A percentile compares a stretch with the other conserved stretches of the same genome.
phyloP scores from a whole-genome alignment of 441 rosid species.

The Theobroma grandiflorum region DNA sequence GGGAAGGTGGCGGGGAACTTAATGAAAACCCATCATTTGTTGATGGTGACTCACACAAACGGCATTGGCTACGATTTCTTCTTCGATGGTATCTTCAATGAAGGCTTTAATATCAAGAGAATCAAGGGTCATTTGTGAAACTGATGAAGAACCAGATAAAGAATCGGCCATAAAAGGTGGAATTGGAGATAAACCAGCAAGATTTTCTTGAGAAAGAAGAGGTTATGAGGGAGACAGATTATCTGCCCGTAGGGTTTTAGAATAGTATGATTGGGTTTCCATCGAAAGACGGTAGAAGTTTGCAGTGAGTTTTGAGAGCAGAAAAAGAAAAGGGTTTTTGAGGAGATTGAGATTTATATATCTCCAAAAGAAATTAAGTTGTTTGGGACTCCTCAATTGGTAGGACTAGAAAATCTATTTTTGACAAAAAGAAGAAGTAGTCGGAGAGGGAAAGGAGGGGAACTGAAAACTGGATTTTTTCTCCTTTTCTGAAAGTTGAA shows the following conservation, averaged over 20 bases:
- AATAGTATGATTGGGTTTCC: background rate
- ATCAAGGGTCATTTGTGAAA: background rate
- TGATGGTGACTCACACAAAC: background rate
- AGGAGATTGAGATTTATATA: conserved; percentile 14
- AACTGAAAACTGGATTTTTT: conserved; percentile 2
- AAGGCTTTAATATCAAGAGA: background rate
- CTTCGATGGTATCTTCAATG: background rate
- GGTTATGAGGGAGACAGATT: background rate
- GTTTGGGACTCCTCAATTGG: background rate
- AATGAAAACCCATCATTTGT: background rate
- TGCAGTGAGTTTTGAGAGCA: conserved; percentile 13
- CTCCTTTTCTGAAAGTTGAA: background rate
- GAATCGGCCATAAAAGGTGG: background rate
- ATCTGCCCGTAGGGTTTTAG: background rate
- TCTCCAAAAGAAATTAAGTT: background rate
- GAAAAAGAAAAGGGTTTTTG: background rate
- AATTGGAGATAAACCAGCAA: background rate
- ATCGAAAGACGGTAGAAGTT: background rate
- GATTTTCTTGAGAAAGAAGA: background rate
- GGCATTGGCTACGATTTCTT: background rate
- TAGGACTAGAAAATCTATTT: background rate
- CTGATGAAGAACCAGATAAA: background rate
- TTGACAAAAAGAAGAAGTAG: background rate
- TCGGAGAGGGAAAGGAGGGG: conserved; percentile 37
- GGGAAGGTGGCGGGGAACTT: no score